These are phyloP conservation scores for Ashbya aceris DNA, from an alignment of 1,139 yeast genomes.

Conservation along the genomic window DNA sequence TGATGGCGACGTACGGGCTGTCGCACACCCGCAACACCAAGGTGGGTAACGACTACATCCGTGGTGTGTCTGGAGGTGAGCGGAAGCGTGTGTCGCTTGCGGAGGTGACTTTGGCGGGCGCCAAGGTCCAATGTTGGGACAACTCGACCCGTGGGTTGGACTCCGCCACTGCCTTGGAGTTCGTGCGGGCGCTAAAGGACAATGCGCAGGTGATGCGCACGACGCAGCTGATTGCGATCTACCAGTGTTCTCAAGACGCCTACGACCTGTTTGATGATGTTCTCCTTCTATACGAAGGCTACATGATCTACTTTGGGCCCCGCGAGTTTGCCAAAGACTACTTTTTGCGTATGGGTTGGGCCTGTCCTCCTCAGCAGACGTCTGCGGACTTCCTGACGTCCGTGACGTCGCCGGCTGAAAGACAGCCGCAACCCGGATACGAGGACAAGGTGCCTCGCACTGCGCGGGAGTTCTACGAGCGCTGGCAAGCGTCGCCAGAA, in stretches of 20 bases:
- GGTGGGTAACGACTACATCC: constrained; percentile 36
- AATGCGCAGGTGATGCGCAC: constrained; percentile 33
- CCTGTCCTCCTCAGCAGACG: constrained; percentile 42
- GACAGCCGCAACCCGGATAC: constrained; percentile 16
- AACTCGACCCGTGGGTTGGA: constrained; percentile 40
- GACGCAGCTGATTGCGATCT: constrained; percentile 39
- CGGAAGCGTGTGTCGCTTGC: constrained; percentile 38
- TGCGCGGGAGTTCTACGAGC: constrained; percentile 53
- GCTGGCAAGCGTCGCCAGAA: constrained; percentile 54
- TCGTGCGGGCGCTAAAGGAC: constrained; percentile 35
- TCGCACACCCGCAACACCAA: constrained; percentile 36
- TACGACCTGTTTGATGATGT: constrained; percentile 40
- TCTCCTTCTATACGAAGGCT: constrained; percentile 37
- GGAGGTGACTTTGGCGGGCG: constrained; percentile 37
- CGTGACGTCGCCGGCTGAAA: constrained; percentile 30
- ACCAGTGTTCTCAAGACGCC: constrained; percentile 40
- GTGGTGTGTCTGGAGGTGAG: constrained; percentile 40
- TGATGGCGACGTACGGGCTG: constrained; percentile 37
- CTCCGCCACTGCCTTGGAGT: constrained; percentile 41
- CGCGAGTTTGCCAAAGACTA: constrained; percentile 33
- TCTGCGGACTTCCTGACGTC: constrained; percentile 46
- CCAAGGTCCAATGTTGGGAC: constrained; percentile 40
- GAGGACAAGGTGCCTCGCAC: constrained; percentile 46
- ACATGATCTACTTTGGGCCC: constrained; percentile 38
- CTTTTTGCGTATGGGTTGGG: constrained; percentile 44